phyloP scores from a whole-genome alignment of 768 basidiomycete species.

The Epithele typhae region DNA sequence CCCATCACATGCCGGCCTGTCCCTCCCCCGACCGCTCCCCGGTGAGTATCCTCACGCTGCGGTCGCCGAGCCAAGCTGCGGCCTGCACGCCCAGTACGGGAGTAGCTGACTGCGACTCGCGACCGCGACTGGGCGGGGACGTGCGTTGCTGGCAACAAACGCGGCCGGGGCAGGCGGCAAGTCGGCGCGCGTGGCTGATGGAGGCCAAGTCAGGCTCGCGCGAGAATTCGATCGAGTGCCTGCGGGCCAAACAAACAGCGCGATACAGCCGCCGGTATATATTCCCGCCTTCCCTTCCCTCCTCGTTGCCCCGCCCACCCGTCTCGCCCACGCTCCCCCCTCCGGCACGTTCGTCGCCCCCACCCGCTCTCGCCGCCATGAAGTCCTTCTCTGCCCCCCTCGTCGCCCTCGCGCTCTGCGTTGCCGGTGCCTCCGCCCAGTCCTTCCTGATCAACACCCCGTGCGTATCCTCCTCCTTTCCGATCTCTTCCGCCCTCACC shows the following conservation, averaged over 20 bases:
- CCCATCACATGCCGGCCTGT: too few species aligned
- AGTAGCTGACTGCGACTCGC: too few species aligned
- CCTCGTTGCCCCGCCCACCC: conserved; percentile 18
- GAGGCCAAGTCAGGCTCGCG: too few species aligned
- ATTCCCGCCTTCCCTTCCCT: conserved; percentile 19
- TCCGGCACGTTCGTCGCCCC: conserved; percentile 10
- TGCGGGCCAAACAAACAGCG: background rate
- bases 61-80: too few species aligned
- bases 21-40: too few species aligned
- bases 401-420: conserved; percentile 35
- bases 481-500: conserved; percentile 6
- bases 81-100: too few species aligned
- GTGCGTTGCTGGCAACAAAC: too few species aligned
- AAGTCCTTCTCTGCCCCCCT: conserved; percentile 44
- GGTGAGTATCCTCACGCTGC: too few species aligned
- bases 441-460: conserved; percentile 68
- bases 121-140: too few species aligned
- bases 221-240: background rate
- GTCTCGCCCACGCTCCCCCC: conserved; percentile 18
- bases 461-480: conserved; percentile 37
- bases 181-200: too few species aligned
- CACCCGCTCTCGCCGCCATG: conserved; percentile 19
- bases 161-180: too few species aligned
- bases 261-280: conserved; percentile 3
- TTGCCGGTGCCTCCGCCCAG: conserved; percentile 42